These are phyloP conservation scores for Gynostemma pentaphyllum DNA, from an alignment of 306 rosid species.

Conservation along the genomic window DNA sequence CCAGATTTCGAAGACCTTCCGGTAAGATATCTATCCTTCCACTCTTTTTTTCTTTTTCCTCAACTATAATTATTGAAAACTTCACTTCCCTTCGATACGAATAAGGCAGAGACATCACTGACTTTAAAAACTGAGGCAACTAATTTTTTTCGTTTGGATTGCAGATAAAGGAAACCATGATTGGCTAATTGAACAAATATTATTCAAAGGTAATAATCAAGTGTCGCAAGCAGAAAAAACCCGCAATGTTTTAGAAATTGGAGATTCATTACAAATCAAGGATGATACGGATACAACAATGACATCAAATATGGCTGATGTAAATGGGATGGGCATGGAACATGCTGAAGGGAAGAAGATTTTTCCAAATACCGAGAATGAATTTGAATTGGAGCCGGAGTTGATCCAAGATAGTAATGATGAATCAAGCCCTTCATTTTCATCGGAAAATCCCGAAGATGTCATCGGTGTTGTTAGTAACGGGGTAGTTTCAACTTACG, in stretches of 20 bases:
- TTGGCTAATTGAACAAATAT: conserved; percentile 33
- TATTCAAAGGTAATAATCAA: conserved; percentile 19
- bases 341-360: conserved; percentile 16
- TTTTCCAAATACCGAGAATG: conserved; percentile 14
- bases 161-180: conserved; percentile 64
- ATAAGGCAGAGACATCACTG: neutral
- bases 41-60: neutral
- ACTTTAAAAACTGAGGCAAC: neutral
- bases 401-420: conserved; percentile 15
- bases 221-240: neutral
- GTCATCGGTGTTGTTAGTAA: conserved; percentile 12
- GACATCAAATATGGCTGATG: neutral
- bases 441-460: conserved; percentile 13
- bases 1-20: conserved; percentile 28
- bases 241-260: conserved; percentile 10
- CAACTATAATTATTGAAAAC: neutral
- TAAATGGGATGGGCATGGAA: conserved; percentile 12
- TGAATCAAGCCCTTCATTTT: conserved; percentile 25
- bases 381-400: conserved; percentile 16
- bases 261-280: conserved; percentile 11
- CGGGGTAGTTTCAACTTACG: conserved; percentile 6
- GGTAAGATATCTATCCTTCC: conserved; percentile 19
- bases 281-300: conserved; percentile 9
- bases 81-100: no score
- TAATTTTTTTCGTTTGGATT: conserved; percentile 10